Conservation (phyloP, 352 stramenopile genomes). For the Globisporangium acanthophoron region DNA sequence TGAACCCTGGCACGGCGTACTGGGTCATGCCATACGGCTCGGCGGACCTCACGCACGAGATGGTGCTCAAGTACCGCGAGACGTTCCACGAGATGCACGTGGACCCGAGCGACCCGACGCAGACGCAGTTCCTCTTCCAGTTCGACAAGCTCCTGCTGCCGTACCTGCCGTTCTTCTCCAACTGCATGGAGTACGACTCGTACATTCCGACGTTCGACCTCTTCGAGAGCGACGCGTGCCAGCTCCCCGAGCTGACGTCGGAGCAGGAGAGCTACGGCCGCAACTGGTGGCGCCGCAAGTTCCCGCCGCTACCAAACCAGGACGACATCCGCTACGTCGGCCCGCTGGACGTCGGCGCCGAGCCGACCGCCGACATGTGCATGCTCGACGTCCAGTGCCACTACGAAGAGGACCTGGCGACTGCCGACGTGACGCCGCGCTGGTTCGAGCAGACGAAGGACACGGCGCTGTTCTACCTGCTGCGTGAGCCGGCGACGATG, state of each 20-base stretch:
- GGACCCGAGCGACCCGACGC: slow-evolving; percentile 35
- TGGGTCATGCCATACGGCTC: slow-evolving; percentile 73
- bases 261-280: slow-evolving; percentile 55
- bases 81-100: slow-evolving; percentile 91
- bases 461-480: slow-evolving; percentile 89
- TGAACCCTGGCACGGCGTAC: slow-evolving; percentile 48
- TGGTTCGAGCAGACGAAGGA: slow-evolving; percentile 94
- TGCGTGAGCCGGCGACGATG: slow-evolving; percentile 89
- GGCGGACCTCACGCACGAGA: slow-evolving; percentile 70
- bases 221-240: slow-evolving; percentile 89
- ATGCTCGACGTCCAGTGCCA: slow-evolving; percentile 83
- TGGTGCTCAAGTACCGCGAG: slow-evolving; percentile 93
- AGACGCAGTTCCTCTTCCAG: slow-evolving; percentile 56
- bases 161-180: slow-evolving; percentile 96
- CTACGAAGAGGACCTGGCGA: slow-evolving; percentile 92
- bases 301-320: slow-evolving; percentile 88
- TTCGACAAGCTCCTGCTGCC: slow-evolving; percentile 86
- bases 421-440: slow-evolving; percentile 86
- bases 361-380: slow-evolving; percentile 92
- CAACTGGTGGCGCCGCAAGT: slow-evolving; percentile 68
- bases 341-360: slow-evolving; percentile 78
- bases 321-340: slow-evolving; percentile 92
- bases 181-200: slow-evolving; percentile 95
- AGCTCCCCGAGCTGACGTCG: slow-evolving; percentile 79
- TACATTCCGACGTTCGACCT: slow-evolving; percentile 92